phyloP scores from a whole-genome alignment of 768 basidiomycete genomes.

The Xanthoconium purpureum region DNA sequence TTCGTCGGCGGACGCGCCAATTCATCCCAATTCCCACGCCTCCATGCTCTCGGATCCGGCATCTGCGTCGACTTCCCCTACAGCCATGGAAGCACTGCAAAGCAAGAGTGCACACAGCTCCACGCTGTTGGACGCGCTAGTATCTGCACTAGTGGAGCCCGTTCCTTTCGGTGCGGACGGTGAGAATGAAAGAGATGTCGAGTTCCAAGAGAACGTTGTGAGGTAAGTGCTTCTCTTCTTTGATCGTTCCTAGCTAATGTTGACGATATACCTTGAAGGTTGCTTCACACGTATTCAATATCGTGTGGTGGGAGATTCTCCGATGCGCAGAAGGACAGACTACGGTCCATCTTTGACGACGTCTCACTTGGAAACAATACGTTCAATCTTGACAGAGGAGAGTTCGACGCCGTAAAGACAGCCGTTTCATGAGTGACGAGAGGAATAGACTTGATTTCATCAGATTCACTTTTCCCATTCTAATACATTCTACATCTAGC shows the following conservation, averaged over 20 bases:
- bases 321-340: conserved; percentile 27
- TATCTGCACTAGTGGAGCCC: conserved; percentile 52
- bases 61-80: conserved; percentile 48
- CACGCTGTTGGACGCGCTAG: conserved; percentile 46
- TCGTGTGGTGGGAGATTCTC: conserved; percentile 37
- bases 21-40: conserved; percentile 75
- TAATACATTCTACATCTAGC: conserved; percentile 25
- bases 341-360: conserved; percentile 28
- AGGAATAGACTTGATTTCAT: conserved; percentile 12
- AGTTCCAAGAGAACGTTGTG: conserved; percentile 64
- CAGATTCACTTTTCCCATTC: conserved; percentile 9
- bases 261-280: conserved; percentile 26
- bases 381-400: conserved; percentile 31
- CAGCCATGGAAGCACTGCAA: conserved; percentile 48
- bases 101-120: conserved; percentile 30
- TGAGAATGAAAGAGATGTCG: conserved; percentile 55
- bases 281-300: conserved; percentile 52
- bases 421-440: conserved; percentile 23
- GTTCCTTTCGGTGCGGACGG: conserved; percentile 67
- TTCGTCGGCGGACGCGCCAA: conserved; percentile 30
- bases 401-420: conserved; percentile 20
- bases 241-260: not conserved
- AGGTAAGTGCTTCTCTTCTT: conserved; percentile 36
- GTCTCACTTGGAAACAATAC: conserved; percentile 16
- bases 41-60: conserved; percentile 54